Evolutionary conservation across 441 rosid genomes (phyloP).

Genomic region (Gossypium trilobum): DNA sequence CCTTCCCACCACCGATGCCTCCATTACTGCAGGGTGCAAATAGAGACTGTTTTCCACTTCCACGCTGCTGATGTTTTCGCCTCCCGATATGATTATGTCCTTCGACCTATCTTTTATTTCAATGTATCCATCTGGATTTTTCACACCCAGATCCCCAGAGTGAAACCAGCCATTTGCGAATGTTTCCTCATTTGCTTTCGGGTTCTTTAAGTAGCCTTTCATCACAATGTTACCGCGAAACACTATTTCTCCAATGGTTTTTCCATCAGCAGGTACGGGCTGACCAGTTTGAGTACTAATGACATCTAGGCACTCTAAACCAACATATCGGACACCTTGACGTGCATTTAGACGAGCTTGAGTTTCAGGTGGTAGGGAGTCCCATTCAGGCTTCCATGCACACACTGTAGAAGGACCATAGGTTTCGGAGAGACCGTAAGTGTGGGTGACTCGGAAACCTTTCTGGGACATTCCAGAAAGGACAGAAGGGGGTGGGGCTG

Average conservation of each 20-base stretch:
- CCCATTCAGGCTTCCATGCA: slow-evolving; percentile 92
- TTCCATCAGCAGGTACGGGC: slow-evolving; percentile 73
- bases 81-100: slow-evolving; percentile 29
- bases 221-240: slow-evolving; percentile 70
- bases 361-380: slow-evolving; percentile 50
- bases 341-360: slow-evolving; percentile 27
- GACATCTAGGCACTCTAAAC: slow-evolving; percentile 68
- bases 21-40: slow-evolving; percentile 63
- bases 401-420: slow-evolving; percentile 81
- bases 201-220: slow-evolving; percentile 83
- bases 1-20: slow-evolving; percentile 80
- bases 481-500: slow-evolving; percentile 20
- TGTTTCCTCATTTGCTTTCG: slow-evolving; percentile 61
- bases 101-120: slow-evolving; percentile 20
- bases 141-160: slow-evolving; percentile 76
- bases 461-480: slow-evolving; percentile 58
- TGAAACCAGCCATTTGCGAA: slow-evolving; percentile 84
- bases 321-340: slow-evolving; percentile 67
- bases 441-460: slow-evolving; percentile 72
- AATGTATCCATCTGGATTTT: slow-evolving; percentile 73
- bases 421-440: slow-evolving; percentile 86
- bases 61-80: slow-evolving; percentile 82
- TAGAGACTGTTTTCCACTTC: slow-evolving; percentile 64
- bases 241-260: slow-evolving; percentile 74
- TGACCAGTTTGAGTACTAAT: slow-evolving; percentile 50